Evolutionary conservation across 2,329 filamentous ascomycete genomes (phyloP).

Genomic region (Apiospora hydei): DNA sequence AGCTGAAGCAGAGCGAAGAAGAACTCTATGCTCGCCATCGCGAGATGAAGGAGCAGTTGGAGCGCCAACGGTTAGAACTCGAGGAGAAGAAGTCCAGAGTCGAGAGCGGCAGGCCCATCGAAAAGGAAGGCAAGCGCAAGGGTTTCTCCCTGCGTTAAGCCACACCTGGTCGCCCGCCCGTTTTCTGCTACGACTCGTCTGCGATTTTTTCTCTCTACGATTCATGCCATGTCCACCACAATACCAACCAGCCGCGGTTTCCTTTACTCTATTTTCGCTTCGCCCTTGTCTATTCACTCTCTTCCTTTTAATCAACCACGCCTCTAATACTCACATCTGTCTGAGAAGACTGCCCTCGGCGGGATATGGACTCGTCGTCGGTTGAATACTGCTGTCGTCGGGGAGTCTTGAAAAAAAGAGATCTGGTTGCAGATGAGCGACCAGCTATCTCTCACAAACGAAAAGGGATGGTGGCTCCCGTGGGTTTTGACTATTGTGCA

Average conservation of each 20-base stretch:
- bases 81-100: conserved; percentile 98
- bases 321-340: conserved; percentile 47
- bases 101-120: conserved; percentile 93
- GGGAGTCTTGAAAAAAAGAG: conserved; percentile 24
- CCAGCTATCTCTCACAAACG: neutral
- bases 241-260: conserved; percentile 64
- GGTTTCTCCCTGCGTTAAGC: conserved; percentile 96
- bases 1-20: conserved; percentile 98
- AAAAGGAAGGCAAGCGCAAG: conserved; percentile 99
- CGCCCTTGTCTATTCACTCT: conserved; percentile 49
- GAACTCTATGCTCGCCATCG: conserved; percentile 97
- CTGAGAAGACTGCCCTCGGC: conserved; percentile 40
- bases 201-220: conserved; percentile 47
- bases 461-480: conserved; percentile 16
- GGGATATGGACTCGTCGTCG: conserved; percentile 29
- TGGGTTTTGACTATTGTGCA: conserved; percentile 20
- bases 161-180: conserved; percentile 19
- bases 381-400: conserved; percentile 32
- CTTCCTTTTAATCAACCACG: conserved; percentile 51
- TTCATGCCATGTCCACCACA: conserved; percentile 64
- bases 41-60: conserved; percentile 99
- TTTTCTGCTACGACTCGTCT: conserved; percentile 32
- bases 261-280: conserved; percentile 52
- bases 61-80: conserved; percentile 91
- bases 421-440: conserved; percentile 9